Percentiles rank a stretch among this genome's conserved stretches.
phyloP scores from a whole-genome alignment of 75 land plant genomes.

The Sequoia sempervirens region DNA sequence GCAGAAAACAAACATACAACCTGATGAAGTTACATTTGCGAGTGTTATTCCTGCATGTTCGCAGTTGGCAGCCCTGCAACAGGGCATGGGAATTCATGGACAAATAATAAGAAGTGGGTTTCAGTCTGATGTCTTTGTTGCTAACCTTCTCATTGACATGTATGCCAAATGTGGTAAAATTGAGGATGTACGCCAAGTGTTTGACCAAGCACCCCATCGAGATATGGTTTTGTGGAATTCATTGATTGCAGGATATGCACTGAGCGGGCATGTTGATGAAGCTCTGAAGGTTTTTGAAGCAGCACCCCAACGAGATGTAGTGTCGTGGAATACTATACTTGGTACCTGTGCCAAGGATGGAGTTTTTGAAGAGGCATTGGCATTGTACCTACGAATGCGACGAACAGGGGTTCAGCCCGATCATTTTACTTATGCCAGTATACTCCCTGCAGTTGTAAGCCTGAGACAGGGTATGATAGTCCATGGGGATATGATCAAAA shows the following conservation, averaged over 20 bases:
- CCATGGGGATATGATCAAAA: not conserved
- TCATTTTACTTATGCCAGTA: conserved; percentile 28
- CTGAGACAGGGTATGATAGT: not conserved
- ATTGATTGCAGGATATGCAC: conserved; percentile 67
- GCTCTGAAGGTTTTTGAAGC: conserved; percentile 47
- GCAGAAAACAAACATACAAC: conserved; percentile 44
- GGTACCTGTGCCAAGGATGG: conserved; percentile 21
- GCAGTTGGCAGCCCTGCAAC: conserved; percentile 27
- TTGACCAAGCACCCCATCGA: conserved; percentile 33
- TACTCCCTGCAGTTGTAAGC: conserved; percentile 21
- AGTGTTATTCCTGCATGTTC: conserved; percentile 57
- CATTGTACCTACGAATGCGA: conserved; percentile 36
- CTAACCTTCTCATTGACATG: conserved; percentile 47
- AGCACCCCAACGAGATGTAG: conserved; percentile 29
- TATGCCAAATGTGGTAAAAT: conserved; percentile 49
- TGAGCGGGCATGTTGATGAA: conserved; percentile 45
- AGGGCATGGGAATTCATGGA: conserved; percentile 51
- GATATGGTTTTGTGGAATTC: conserved; percentile 62
- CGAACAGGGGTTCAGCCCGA: conserved; percentile 18
- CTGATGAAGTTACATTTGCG: conserved; percentile 54
- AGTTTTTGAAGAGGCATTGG: conserved; percentile 23
- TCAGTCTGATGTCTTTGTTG: conserved; percentile 44
- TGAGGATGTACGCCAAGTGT: conserved; percentile 36
- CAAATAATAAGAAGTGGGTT: conserved; percentile 28
- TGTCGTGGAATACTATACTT: conserved; percentile 42